These are phyloP conservation scores for Hydnomerulius pinastri DNA, from an alignment of 768 basidiomycete species.

Conservation along the genomic window DNA sequence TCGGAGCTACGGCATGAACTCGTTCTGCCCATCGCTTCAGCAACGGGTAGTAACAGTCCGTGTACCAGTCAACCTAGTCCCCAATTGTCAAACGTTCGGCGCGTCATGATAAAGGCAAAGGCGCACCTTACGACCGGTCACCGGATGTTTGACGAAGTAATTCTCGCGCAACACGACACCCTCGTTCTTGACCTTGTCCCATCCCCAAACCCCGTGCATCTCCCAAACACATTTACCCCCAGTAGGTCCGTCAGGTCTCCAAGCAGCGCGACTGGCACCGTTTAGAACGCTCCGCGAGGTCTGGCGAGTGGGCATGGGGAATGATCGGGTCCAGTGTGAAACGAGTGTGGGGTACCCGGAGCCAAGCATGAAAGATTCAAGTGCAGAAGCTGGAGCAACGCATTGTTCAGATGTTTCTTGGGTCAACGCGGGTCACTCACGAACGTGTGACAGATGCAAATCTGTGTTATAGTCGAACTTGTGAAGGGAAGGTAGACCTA, in stretches of 20 bases:
- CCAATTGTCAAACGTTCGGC: not conserved
- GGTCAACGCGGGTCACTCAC: conserved; percentile 44
- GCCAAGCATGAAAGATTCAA: conserved; percentile 92
- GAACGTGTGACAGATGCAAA: conserved; percentile 78
- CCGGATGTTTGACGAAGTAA: conserved; percentile 78
- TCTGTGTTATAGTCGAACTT: conserved; percentile 94
- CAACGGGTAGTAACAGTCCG: conserved; percentile 82
- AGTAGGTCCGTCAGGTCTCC: conserved; percentile 77
- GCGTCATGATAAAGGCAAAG: not conserved
- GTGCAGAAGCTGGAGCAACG: conserved; percentile 61
- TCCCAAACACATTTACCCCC: conserved; percentile 80
- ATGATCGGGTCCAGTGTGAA: conserved; percentile 81
- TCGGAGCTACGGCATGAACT: conserved; percentile 49
- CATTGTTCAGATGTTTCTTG: not conserved
- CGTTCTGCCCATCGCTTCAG: conserved; percentile 65
- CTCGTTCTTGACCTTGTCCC: conserved; percentile 64
- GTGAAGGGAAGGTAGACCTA: conserved; percentile 78
- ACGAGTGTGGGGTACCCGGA: conserved; percentile 82
- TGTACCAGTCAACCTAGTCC: conserved; percentile 79
- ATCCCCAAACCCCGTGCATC: conserved; percentile 92
- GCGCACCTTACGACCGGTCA: conserved; percentile 58
- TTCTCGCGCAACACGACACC: conserved; percentile 79
- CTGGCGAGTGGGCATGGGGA: conserved; percentile 81
- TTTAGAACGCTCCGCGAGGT: conserved; percentile 65
- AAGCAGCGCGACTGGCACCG: conserved; percentile 56